Evolutionary conservation across 1,139 yeast species (phyloP).

Genomic region (Debaryomyces coudertii): DNA sequence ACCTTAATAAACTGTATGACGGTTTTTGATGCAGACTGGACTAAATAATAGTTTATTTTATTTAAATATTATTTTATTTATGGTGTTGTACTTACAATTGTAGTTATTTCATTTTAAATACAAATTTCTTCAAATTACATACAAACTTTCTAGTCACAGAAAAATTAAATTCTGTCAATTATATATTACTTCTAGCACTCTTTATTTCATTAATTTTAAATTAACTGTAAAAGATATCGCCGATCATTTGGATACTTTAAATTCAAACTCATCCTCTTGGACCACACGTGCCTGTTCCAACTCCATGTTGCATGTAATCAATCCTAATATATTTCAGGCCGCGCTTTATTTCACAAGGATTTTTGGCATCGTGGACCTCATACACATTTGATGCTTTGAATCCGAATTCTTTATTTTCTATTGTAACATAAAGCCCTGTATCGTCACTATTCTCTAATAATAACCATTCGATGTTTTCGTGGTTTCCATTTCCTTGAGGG

Average conservation of each 20-base stretch:
- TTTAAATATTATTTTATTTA: too few species aligned
- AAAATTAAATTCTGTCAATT: neutral
- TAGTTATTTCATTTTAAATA: too few species aligned
- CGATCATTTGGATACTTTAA: constrained; percentile 11
- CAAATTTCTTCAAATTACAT: neutral
- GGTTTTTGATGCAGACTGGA: too few species aligned
- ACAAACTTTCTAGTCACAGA: neutral
- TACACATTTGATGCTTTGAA: constrained; percentile 25
- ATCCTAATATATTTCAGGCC: constrained; percentile 25
- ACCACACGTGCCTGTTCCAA: constrained; percentile 39
- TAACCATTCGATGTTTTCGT: constrained; percentile 33
- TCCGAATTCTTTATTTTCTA: constrained; percentile 14
- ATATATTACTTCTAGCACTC: neutral
- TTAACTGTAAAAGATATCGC: neutral
- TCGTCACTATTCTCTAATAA: constrained; percentile 10
- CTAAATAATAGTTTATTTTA: too few species aligned
- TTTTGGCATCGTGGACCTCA: constrained; percentile 28
- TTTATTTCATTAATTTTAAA: neutral
- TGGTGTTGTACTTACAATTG: too few species aligned
- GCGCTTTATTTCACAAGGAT: constrained; percentile 27
- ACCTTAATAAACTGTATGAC: too few species aligned
- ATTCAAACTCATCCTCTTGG: constrained; percentile 29
- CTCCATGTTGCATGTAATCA: constrained; percentile 36
- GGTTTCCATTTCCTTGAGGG: constrained; percentile 41
- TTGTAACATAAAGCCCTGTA: constrained; percentile 9